Conservation (phyloP, 305 asterid species). For the Euphrasia arctica region DNA sequence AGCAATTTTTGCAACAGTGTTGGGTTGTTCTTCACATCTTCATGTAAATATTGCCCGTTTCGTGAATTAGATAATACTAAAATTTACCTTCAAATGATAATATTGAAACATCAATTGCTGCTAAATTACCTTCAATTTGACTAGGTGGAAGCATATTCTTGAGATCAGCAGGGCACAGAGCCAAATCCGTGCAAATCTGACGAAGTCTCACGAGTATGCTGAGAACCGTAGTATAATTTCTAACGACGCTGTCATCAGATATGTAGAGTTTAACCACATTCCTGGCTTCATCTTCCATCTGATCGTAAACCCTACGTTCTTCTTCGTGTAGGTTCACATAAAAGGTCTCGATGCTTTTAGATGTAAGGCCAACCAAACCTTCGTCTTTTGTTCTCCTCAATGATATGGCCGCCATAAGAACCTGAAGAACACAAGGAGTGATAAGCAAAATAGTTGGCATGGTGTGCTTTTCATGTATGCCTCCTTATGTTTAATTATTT, state of each 20-base stretch:
- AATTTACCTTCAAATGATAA: not conserved
- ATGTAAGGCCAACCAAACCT: slow-evolving; percentile 61
- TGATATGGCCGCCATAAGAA: slow-evolving; percentile 75
- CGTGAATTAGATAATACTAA: too few relatives aligned
- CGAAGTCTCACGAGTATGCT: slow-evolving; percentile 88
- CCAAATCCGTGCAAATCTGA: slow-evolving; percentile 71
- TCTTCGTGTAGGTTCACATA: slow-evolving; percentile 65
- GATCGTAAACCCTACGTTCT: slow-evolving; percentile 83
- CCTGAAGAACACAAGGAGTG: slow-evolving; percentile 40
- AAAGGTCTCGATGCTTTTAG: slow-evolving; percentile 65
- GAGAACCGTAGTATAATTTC: slow-evolving; percentile 63
- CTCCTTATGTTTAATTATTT: too few relatives aligned
- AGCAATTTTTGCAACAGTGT: slow-evolving; percentile 66
- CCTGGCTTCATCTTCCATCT: slow-evolving; percentile 82
- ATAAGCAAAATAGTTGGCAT: not conserved
- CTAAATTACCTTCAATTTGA: slow-evolving; percentile 69
- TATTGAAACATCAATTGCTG: not conserved
- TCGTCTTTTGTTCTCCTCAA: slow-evolving; percentile 92
- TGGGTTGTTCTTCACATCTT: slow-evolving; percentile 85
- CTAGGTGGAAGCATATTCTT: slow-evolving; percentile 54
- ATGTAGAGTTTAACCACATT: slow-evolving; percentile 52
- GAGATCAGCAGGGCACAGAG: slow-evolving; percentile 75
- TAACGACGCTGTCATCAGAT: slow-evolving; percentile 39
- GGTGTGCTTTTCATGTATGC: too few relatives aligned
- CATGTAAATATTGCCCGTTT: slow-evolving; percentile 20